Evolutionary conservation across 208 protist genomes (phyloP).

Genomic region (Trypanosoma congolense): DNA sequence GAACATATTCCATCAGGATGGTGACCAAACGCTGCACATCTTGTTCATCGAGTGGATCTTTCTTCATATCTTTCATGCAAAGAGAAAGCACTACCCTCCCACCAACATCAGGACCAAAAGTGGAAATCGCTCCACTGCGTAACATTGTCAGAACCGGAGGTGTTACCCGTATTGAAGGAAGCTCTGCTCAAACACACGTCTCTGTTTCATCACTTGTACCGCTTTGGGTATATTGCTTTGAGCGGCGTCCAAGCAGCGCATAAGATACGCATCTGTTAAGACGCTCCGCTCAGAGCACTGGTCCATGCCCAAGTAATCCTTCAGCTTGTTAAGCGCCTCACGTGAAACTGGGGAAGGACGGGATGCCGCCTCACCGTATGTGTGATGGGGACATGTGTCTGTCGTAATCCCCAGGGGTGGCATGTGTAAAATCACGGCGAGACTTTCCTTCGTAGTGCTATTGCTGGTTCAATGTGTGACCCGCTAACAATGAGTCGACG

Average conservation of each 20-base stretch:
- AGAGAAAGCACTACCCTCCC: slow-evolving; percentile 51
- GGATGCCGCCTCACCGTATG: too few species aligned
- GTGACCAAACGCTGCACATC: slow-evolving; percentile 53
- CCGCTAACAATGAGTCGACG: too few species aligned
- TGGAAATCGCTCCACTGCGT: slow-evolving; percentile 42
- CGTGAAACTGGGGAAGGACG: too few species aligned
- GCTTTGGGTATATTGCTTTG: slow-evolving; percentile 40
- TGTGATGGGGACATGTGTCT: too few species aligned
- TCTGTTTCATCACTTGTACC: slow-evolving; percentile 46
- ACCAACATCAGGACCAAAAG: slow-evolving; percentile 32
- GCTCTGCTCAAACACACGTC: slow-evolving; percentile 51
- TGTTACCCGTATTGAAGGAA: slow-evolving; percentile 58
- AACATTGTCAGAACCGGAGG: slow-evolving; percentile 34
- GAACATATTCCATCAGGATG: slow-evolving; percentile 74
- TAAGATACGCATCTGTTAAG: slow-evolving; percentile 46
- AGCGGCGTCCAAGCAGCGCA: slow-evolving; percentile 53
- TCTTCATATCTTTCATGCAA: slow-evolving; percentile 28
- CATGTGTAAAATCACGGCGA: too few species aligned
- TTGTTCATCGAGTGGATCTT: slow-evolving; percentile 32
- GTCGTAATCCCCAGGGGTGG: too few species aligned
- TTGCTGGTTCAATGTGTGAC: too few species aligned
- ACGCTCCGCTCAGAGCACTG: neutral
- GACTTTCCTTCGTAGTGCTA: too few species aligned
- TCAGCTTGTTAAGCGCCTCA: slow-evolving; percentile 11
- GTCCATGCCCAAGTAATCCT: neutral